Base-by-base conservation (phyloP, 2,329 filamentous ascomycete species). In the Cladosporium sp. region DNA sequence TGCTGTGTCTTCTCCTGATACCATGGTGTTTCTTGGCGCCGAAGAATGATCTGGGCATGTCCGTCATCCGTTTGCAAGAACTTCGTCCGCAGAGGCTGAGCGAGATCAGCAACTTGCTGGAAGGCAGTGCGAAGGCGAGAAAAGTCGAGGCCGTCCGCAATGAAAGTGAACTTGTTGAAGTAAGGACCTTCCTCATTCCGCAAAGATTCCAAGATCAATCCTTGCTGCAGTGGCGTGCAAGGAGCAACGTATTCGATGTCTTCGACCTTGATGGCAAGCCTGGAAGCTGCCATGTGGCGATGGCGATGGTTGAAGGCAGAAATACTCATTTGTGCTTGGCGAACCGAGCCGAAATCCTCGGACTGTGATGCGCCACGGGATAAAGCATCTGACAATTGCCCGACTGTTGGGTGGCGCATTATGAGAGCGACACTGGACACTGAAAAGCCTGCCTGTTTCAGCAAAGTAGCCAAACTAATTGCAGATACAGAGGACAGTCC, bases 401-500 rank as follows among this genome's bases (percentile, higher is more conserved):
- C 59, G 11, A 79, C 63, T 4, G 66, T 67, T 2, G 72, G 62
- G 53, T 72, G 78, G 51, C 78, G 82, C 66, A 95, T 79, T 3
- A 96, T 73, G 1, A 80, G 57, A 0, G 86, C 82, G 1, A 88
- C 78, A 7, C 79, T 82, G 0, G 81, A 83, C 12, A 74, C 70
- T 1, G 61, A 29, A 46, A 90, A 79, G 0, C 88, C 87, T 2
- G 71, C 71, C 2, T 76, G 72, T 57, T 82, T 86, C 12, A 96
- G 71, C 11, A 75, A 66, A 4, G 78, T 75, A 0, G 85, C 77
- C 25, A 96, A 76, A 7, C 82, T 77, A 39, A 94, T 83, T 0
- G 85, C 86, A 0, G 88, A 89, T 13, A 96, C 89, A 0, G 91
- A 96, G 60, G 95, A 92, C 19, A 96, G 75, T 0, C 91, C 92